These are phyloP conservation scores for Aspergillus thermomutatus DNA, from an alignment of 2,329 filamentous ascomycete genomes.

Conservation along the genomic window DNA sequence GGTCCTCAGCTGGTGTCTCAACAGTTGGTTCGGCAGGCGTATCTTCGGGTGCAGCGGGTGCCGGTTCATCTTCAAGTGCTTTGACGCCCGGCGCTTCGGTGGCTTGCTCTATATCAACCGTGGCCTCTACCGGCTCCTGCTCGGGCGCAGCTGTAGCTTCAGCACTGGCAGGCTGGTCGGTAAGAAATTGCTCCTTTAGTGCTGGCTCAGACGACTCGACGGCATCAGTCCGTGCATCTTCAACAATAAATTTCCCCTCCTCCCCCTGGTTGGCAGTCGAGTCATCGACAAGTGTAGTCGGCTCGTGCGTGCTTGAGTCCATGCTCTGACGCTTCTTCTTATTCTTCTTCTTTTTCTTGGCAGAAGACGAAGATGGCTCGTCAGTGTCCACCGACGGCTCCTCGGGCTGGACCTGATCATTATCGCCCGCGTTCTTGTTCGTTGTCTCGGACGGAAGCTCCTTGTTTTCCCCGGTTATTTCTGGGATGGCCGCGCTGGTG, in stretches of 20 bases:
- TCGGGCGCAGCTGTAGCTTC: not conserved
- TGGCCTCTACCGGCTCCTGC: not conserved
- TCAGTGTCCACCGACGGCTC: constrained; percentile 14
- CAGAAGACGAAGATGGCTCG: constrained; percentile 15
- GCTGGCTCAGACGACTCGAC: not conserved
- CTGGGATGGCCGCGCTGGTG: not conserved
- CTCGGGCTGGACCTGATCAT: constrained; percentile 3
- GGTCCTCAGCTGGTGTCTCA: not conserved
- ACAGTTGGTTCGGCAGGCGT: constrained; percentile 8
- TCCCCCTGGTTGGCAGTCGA: not conserved
- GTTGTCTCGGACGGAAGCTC: constrained; percentile 7
- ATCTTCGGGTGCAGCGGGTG: not conserved
- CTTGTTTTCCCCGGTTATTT: not conserved
- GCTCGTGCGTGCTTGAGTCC: constrained; percentile 15
- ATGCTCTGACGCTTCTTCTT: constrained; percentile 28
- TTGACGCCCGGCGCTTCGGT: not conserved
- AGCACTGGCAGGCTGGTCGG: not conserved
- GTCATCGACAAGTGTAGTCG: constrained; percentile 1
- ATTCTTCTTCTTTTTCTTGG: constrained; percentile 36
- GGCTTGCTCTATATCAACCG: not conserved
- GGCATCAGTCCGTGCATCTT: not conserved
- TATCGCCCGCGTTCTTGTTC: constrained; percentile 2
- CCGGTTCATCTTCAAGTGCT: not conserved
- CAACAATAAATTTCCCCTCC: not conserved
- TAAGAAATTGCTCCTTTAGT: not conserved